A percentile compares a stretch with the other conserved stretches of the same genome.
Conservation (phyloP, 257 asterid species). For the Osmanthus fragrans region DNA sequence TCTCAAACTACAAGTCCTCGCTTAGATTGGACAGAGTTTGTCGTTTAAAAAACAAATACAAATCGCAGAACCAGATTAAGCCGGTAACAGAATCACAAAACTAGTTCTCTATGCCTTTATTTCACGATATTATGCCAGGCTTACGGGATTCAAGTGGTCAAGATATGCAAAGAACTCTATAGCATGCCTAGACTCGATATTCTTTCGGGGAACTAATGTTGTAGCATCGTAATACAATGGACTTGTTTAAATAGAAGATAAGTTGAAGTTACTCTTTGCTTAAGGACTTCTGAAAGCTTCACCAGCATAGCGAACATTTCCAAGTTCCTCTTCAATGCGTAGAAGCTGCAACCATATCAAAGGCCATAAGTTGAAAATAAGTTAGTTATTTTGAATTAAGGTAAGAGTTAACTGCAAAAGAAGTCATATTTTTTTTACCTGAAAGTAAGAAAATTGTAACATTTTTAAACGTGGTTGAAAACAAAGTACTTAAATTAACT, state of each 20-base stretch:
- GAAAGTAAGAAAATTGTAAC: too few relatives aligned
- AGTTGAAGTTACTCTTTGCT: slow-evolving; percentile 21
- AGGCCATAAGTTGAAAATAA: slow-evolving; percentile 3
- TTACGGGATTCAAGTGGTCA: neutral
- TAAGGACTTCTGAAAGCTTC: slow-evolving; percentile 86
- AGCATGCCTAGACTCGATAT: neutral
- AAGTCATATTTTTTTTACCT: neutral
- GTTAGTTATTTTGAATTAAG: neutral
- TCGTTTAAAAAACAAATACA: neutral
- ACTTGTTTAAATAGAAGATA: neutral
- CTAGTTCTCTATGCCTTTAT: neutral
- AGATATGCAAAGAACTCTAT: too few relatives aligned
- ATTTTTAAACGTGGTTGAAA: too few relatives aligned
- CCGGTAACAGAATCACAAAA: neutral
- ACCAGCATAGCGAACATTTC: slow-evolving; percentile 93
- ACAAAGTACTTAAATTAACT: too few relatives aligned
- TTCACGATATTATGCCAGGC: neutral
- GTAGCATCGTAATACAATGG: neutral
- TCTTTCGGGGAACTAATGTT: neutral
- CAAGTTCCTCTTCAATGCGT: slow-evolving; percentile 96
- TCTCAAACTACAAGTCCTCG: neutral
- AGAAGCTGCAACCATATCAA: slow-evolving; percentile 58
- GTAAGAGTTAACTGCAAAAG: neutral
- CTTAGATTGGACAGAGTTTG: neutral
- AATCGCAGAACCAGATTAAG: neutral